Evolutionary conservation across 345 rosid species (phyloP).

Genomic region (Lenwebbia sp.): DNA sequence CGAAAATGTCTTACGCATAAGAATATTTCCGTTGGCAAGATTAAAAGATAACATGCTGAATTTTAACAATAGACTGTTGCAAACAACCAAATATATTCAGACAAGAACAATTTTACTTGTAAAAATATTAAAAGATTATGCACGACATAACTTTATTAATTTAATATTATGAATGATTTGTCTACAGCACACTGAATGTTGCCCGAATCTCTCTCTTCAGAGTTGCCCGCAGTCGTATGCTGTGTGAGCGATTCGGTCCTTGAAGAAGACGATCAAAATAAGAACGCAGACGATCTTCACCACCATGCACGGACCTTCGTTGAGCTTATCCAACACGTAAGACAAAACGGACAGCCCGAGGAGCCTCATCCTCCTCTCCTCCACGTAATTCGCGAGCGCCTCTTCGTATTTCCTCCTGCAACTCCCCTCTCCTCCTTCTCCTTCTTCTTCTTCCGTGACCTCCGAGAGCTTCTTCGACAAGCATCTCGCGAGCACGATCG

Average conservation of each 20-base stretch:
- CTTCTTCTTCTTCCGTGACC: not conserved
- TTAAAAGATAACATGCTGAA: not conserved
- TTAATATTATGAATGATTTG: not conserved
- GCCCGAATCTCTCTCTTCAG: not conserved
- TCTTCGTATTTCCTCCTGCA: conserved; percentile 6
- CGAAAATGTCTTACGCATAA: not conserved
- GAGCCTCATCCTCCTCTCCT: conserved; percentile 32
- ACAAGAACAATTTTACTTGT: not conserved
- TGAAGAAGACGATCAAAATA: not conserved
- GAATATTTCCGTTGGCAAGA: not conserved
- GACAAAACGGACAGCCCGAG: not conserved
- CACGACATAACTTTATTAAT: not conserved
- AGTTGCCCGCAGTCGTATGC: conserved; percentile 3
- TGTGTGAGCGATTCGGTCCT: not conserved
- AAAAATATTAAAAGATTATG: not conserved
- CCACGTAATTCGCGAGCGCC: conserved; percentile 27
- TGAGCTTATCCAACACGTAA: not conserved
- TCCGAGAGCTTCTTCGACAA: conserved; percentile 10
- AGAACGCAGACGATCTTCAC: not conserved
- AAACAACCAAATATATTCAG: not conserved
- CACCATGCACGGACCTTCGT: not conserved
- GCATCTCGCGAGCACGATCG: conserved; percentile 38
- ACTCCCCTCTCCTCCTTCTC: not conserved
- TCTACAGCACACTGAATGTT: too few relatives aligned
- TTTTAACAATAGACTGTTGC: not conserved